A percentile compares a stretch with the other conserved stretches of the same genome.
Conservation (phyloP, 306 rosid genomes). For the Quercus berberidifolia region DNA sequence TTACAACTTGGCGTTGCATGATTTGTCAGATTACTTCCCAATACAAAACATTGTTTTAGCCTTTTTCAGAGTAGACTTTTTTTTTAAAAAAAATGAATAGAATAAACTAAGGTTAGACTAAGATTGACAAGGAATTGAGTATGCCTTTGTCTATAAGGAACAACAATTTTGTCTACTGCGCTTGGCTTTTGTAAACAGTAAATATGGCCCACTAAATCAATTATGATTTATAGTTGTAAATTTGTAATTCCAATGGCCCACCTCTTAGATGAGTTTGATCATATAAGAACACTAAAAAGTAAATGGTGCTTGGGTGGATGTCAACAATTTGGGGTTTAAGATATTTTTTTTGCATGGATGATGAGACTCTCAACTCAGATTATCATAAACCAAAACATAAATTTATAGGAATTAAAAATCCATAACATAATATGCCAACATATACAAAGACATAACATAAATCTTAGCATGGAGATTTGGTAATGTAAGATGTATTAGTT, state of each 20-base stretch:
- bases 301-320: conserved; percentile 5
- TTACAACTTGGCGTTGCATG: neutral
- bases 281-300: conserved; percentile 8
- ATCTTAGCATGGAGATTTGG: conserved; percentile 23
- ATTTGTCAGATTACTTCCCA: neutral
- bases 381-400: neutral
- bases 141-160: conserved; percentile 75
- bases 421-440: conserved; percentile 18
- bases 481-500: conserved; percentile 12
- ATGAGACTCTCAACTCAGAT: conserved; percentile 3
- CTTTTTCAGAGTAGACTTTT: neutral
- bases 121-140: conserved; percentile 30
- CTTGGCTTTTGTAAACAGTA: conserved; percentile 10
- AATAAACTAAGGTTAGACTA: neutral
- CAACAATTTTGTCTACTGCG: conserved; percentile 42
- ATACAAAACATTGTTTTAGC: neutral
- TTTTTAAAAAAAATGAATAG: too few species aligned
- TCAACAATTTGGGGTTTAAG: neutral
- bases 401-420: conserved; percentile 1
- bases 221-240: conserved; percentile 20
- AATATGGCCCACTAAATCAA: conserved; percentile 18
- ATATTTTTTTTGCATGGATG: conserved; percentile 7
- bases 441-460: conserved; percentile 18
- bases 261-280: conserved; percentile 18
- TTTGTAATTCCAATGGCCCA: conserved; percentile 33